These are phyloP conservation scores for Salvia rosmarinus DNA, from an alignment of 257 asterid genomes.

Conservation along the genomic window DNA sequence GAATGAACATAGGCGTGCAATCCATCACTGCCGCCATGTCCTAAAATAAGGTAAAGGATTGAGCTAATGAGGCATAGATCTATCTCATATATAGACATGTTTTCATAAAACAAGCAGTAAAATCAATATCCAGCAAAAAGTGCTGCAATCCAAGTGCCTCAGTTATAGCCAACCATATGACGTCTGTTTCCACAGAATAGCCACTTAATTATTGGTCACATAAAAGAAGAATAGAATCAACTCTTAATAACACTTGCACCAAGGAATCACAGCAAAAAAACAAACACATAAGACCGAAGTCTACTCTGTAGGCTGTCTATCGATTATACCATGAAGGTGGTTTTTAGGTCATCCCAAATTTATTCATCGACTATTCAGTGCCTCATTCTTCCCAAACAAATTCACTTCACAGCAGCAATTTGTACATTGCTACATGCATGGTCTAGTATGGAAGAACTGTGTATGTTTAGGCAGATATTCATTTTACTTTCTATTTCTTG, in stretches of 20 bases:
- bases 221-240: neutral
- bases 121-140: neutral
- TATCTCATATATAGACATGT: neutral
- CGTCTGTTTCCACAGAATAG: slow-evolving; percentile 1
- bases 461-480: slow-evolving; percentile 4
- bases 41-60: slow-evolving; percentile 41
- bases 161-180: neutral
- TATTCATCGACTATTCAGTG: neutral
- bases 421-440: neutral
- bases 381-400: neutral
- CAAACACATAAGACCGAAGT: neutral
- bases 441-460: neutral
- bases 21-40: slow-evolving; percentile 98
- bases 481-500: neutral
- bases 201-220: neutral
- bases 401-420: slow-evolving; percentile 1
- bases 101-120: neutral
- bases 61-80: slow-evolving; percentile 1
- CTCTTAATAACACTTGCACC: neutral
- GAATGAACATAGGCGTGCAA: slow-evolving; percentile 93
- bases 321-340: neutral
- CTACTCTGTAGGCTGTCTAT: neutral
- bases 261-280: slow-evolving; percentile 1
- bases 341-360: neutral
- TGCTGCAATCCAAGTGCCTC: neutral